A percentile compares a stretch with the other conserved stretches of the same genome.
Evolutionary conservation across 2,329 filamentous ascomycete species (phyloP).

Genomic region (Alternaria sp.): DNA sequence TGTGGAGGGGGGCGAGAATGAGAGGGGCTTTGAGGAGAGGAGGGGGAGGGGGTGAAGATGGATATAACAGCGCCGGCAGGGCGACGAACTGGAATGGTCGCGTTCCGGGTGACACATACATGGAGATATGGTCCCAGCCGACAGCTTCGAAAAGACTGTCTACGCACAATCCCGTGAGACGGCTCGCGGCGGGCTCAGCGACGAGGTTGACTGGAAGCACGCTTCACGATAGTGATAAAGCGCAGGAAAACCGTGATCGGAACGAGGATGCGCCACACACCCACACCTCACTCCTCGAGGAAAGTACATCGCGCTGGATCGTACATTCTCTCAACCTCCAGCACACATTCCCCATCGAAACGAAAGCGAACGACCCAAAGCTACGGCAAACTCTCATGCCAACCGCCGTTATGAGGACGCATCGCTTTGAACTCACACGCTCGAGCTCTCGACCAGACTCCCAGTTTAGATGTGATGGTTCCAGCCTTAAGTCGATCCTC

Average conservation of each 20-base stretch:
- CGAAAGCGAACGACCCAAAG: background rate
- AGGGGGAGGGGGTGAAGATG: background rate
- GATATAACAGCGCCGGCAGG: background rate
- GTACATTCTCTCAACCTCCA: background rate
- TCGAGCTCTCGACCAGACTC: background rate
- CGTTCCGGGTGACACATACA: background rate
- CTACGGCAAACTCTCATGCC: background rate
- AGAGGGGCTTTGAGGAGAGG: constrained; percentile 1
- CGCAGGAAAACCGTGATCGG: background rate
- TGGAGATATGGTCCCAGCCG: background rate
- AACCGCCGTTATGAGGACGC: background rate
- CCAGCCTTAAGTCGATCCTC: background rate
- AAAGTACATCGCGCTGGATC: background rate
- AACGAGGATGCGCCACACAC: background rate
- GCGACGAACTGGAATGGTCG: background rate
- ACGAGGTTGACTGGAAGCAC: background rate
- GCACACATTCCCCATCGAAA: background rate
- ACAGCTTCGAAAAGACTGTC: background rate
- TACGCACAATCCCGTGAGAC: background rate
- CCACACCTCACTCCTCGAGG: background rate
- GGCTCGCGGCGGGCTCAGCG: background rate
- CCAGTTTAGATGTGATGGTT: background rate
- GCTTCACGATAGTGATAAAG: background rate
- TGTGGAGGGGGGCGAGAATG: constrained; percentile 29
- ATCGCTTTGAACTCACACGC: background rate